Evolutionary conservation across 163 green algal species (phyloP).

Genomic region (Chlorella variabilis): DNA sequence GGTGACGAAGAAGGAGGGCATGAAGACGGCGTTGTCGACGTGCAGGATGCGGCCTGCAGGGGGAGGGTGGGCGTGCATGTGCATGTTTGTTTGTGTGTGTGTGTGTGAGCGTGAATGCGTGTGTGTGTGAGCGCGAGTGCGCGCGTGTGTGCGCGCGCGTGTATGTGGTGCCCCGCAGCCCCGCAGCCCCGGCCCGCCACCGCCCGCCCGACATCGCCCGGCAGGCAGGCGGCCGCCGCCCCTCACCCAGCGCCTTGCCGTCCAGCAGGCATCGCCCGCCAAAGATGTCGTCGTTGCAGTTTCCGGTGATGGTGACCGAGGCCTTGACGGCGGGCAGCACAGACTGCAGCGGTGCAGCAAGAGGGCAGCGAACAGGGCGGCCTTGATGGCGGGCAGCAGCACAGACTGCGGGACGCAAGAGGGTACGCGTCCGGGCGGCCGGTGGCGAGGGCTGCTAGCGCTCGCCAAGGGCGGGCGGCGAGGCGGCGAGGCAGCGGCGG

Average conservation of each 20-base stretch:
- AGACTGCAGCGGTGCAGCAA: constrained; percentile 14
- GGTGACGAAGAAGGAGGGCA: constrained; percentile 28
- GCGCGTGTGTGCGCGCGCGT: too few species aligned
- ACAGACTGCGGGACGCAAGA: too few species aligned
- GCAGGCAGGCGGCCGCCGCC: too few species aligned
- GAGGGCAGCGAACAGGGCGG: not conserved
- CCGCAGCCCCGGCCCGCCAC: too few species aligned
- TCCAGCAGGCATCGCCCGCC: constrained; percentile 45
- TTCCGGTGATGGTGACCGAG: constrained; percentile 34
- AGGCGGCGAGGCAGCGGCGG: not conserved
- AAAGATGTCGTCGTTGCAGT: constrained; percentile 37
- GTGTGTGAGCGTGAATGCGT: too few species aligned
- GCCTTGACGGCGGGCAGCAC: constrained; percentile 40
- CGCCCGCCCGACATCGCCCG: too few species aligned
- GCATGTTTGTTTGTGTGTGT: too few species aligned
- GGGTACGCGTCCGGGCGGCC: too few species aligned
- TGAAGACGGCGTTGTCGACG: constrained; percentile 43
- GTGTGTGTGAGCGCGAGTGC: too few species aligned
- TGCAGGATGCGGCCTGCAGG: constrained; percentile 38
- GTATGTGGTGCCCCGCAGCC: too few species aligned
- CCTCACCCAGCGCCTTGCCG: constrained; percentile 20
- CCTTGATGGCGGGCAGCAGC: not conserved
- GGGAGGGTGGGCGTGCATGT: too few species aligned
- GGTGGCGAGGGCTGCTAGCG: too few species aligned
- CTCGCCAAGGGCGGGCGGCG: not conserved